These are phyloP conservation scores for Phytophthora melonis DNA, from an alignment of 352 stramenopile genomes.

Conservation along the genomic window DNA sequence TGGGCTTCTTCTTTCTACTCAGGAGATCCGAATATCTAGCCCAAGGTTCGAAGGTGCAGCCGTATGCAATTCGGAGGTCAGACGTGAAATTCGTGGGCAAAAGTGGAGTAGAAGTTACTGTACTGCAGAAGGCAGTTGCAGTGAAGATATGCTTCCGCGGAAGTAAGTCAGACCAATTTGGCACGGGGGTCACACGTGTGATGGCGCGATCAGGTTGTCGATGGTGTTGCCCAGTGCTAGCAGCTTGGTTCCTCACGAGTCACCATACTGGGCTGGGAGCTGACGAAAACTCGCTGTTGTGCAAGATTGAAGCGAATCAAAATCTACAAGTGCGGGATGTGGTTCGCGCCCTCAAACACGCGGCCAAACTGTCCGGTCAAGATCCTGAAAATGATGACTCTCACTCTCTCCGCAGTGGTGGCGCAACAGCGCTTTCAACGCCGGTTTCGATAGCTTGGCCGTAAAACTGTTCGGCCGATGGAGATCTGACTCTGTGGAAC, in stretches of 20 bases:
- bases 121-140: background rate
- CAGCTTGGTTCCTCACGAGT: conserved; percentile 1
- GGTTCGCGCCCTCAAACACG: background rate
- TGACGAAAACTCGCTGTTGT: background rate
- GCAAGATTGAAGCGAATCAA: background rate
- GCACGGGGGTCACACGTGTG: background rate
- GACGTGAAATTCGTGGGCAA: too few relatives aligned
- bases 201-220: background rate
- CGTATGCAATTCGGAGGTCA: background rate
- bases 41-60: background rate
- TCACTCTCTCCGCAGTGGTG: conserved; percentile 9
- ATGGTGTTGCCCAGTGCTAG: conserved; percentile 15
- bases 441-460: conserved; percentile 17
- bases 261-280: background rate
- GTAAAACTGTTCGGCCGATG: too few relatives aligned
- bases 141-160: conserved; percentile 5
- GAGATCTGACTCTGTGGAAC: background rate
- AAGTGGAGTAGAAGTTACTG: background rate
- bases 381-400: conserved; percentile 1
- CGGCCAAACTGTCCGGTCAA: background rate
- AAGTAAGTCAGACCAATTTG: conserved; percentile 15
- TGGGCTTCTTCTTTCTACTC: too few relatives aligned
- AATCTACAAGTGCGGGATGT: too few relatives aligned
- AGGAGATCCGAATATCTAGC: conserved; percentile 32
- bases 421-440: conserved; percentile 8